Conservation (phyloP, 1,284 basidiomycete species). For the Cryptococcus jaspeensis region DNA sequence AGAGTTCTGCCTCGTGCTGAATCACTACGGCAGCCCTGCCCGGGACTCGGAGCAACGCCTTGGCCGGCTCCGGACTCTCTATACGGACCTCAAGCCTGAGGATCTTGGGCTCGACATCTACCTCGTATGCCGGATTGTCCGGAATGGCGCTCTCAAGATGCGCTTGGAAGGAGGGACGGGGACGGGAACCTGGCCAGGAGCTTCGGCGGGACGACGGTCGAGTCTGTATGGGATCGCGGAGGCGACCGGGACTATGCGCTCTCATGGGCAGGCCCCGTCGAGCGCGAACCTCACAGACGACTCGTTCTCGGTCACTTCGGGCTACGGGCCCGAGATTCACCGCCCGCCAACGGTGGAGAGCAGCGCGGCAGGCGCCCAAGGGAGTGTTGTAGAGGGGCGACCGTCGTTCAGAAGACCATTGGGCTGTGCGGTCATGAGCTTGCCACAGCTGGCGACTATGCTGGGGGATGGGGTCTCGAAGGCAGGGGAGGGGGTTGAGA, state of each 20-base stretch:
- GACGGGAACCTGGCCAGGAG: not conserved
- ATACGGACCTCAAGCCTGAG: conserved; percentile 79
- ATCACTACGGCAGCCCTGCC: conserved; percentile 84
- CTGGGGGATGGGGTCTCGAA: conserved; percentile 56
- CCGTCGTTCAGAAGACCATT: conserved; percentile 76
- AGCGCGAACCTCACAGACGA: conserved; percentile 40
- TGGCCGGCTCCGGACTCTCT: conserved; percentile 73
- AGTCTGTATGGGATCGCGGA: conserved; percentile 18
- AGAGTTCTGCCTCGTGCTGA: conserved; percentile 85
- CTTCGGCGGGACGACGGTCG: conserved; percentile 5
- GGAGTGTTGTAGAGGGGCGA: conserved; percentile 19
- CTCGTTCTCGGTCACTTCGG: conserved; percentile 44
- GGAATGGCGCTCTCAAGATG: conserved; percentile 82
- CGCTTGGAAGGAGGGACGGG: not conserved
- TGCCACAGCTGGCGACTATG: conserved; percentile 68
- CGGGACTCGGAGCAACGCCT: conserved; percentile 60
- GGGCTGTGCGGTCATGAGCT: conserved; percentile 87
- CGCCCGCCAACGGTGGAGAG: conserved; percentile 34
- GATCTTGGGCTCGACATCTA: conserved; percentile 82
- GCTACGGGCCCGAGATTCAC: conserved; percentile 29
- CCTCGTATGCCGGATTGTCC: conserved; percentile 85
- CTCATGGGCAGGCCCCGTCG: conserved; percentile 20
- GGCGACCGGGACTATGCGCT: not conserved
- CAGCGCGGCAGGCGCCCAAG: not conserved
- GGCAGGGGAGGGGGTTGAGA: conserved; percentile 65